Percentiles rank a stretch among this genome's conserved stretches.
These are phyloP conservation scores for Fusarium devonianum DNA, from an alignment of 2,329 filamentous ascomycete genomes.

Conservation along the genomic window DNA sequence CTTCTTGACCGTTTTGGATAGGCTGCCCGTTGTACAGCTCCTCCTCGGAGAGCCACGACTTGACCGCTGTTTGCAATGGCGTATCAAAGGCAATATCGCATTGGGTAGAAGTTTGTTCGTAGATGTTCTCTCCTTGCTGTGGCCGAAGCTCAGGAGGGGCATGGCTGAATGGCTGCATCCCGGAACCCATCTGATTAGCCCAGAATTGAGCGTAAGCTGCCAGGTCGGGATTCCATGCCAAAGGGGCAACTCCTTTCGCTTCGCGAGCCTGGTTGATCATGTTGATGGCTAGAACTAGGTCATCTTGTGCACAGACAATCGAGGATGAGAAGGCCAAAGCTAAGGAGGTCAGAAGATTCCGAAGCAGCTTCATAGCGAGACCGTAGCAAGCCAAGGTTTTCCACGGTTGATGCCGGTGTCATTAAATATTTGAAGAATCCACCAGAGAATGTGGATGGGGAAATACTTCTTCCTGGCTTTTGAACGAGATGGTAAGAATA, in stretches of 20 bases:
- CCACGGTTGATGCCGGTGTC: too few species aligned
- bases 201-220: constrained; percentile 46
- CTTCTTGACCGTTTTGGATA: constrained; percentile 44
- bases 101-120: constrained; percentile 42
- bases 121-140: constrained; percentile 47
- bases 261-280: constrained; percentile 46
- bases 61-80: constrained; percentile 43
- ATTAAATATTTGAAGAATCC: too few species aligned
- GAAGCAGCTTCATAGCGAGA: constrained; percentile 14
- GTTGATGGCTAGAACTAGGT: constrained; percentile 34
- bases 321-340: constrained; percentile 17
- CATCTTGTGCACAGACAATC: constrained; percentile 35
- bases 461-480: too few species aligned
- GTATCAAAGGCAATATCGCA: constrained; percentile 42
- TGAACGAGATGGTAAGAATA: too few species aligned
- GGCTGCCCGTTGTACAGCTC: constrained; percentile 43
- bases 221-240: constrained; percentile 44
- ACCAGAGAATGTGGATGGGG: too few species aligned
- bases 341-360: constrained; percentile 17
- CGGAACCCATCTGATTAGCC: constrained; percentile 46
- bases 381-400: too few species aligned
- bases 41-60: constrained; percentile 45
- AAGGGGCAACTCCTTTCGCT: constrained; percentile 38
- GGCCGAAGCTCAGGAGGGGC: constrained; percentile 43
- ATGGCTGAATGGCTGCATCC: constrained; percentile 43